A percentile compares a stretch with the other conserved stretches of the same genome.
These are phyloP conservation scores for Candida hispaniensis DNA, from an alignment of 805 yeast genomes.

Conservation along the genomic window DNA sequence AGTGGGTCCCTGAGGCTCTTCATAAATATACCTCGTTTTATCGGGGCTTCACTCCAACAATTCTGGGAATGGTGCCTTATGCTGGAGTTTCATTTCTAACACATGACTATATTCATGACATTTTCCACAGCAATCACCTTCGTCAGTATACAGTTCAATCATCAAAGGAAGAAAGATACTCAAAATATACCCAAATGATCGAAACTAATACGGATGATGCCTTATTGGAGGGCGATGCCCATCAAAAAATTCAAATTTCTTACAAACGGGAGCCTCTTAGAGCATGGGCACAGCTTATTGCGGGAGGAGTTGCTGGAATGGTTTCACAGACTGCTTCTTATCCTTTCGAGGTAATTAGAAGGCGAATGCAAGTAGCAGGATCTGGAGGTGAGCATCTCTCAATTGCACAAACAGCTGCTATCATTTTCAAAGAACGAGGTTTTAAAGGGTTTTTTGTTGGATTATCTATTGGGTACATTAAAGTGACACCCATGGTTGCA, in stretches of 20 bases:
- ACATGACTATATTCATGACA: conserved; percentile 83
- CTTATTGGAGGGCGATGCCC: conserved; percentile 22
- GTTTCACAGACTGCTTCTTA: conserved; percentile 92
- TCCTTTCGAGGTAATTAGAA: conserved; percentile 88
- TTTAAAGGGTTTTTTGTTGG: conserved; percentile 87
- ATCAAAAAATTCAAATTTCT: conserved; percentile 30
- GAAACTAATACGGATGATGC: conserved; percentile 13
- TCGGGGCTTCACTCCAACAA: conserved; percentile 89
- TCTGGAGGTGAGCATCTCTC: conserved; percentile 11
- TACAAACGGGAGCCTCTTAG: conserved; percentile 50
- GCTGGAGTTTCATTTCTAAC: conserved; percentile 96
- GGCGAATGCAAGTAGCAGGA: conserved; percentile 86
- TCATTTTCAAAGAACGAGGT: conserved; percentile 66
- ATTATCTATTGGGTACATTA: conserved; percentile 85
- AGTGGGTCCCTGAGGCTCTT: conserved; percentile 8
- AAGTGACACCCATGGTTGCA: conserved; percentile 95
- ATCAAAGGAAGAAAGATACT: conserved; percentile 13
- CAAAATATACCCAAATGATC: conserved; percentile 5
- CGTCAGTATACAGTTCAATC: conserved; percentile 35
- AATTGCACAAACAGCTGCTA: conserved; percentile 31
- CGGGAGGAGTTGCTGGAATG: conserved; percentile 96
- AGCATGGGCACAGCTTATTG: conserved; percentile 85
- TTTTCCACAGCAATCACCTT: conserved; percentile 53
- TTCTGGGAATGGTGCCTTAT: conserved; percentile 91
- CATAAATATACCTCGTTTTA: conserved; percentile 57